phyloP scores from a whole-genome alignment of 2,329 filamentous ascomycete genomes.

The Curvularia sp. region DNA sequence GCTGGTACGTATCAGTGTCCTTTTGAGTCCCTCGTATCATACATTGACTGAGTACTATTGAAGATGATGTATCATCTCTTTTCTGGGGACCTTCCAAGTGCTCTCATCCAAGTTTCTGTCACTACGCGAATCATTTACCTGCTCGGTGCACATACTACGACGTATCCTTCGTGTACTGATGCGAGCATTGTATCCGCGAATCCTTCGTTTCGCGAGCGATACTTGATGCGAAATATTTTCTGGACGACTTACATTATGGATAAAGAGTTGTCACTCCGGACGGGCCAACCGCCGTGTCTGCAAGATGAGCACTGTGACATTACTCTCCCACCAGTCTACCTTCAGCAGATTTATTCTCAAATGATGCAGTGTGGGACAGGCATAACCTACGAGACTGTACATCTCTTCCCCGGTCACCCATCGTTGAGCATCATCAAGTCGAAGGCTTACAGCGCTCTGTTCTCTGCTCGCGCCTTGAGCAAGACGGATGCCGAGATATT shows the following conservation, averaged over 20 bases:
- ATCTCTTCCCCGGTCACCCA: neutral
- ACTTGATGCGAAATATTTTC: neutral
- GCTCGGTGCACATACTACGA: constrained; percentile 1
- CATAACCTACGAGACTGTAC: no score
- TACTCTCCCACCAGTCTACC: neutral
- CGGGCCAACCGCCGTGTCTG: neutral
- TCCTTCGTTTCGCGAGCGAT: constrained; percentile 1
- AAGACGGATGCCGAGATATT: constrained; percentile 1
- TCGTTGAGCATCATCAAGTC: constrained; percentile 4
- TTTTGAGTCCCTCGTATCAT: neutral
- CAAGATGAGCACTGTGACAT: constrained; percentile 1
- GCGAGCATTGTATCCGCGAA: neutral
- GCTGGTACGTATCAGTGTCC: neutral
- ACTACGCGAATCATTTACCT: neutral
- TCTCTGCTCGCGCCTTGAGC: neutral
- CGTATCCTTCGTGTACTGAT: neutral
- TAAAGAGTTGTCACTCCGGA: neutral
- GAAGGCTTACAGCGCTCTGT: neutral
- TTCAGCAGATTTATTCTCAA: neutral
- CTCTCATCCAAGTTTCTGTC: neutral
- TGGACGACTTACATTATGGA: neutral
- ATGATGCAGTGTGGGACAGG: neutral
- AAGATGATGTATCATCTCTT: constrained; percentile 2
- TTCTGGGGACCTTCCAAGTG: neutral
- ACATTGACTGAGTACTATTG: neutral